Conservation (phyloP, 1,284 basidiomycete species). For the Neonothopanus nambi region DNA sequence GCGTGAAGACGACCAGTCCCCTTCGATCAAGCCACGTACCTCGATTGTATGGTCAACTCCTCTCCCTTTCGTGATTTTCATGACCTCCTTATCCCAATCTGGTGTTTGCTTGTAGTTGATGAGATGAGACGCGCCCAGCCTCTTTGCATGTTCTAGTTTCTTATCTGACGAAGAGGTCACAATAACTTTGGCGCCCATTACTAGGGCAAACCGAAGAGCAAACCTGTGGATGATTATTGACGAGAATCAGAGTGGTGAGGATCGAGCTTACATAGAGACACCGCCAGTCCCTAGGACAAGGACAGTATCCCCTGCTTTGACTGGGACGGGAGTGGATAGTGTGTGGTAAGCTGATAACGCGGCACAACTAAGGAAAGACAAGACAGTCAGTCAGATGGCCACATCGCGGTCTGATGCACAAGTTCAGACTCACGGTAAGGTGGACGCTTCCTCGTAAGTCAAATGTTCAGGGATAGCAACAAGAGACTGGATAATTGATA, state of each 20-base stretch:
- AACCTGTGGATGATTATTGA: conserved; percentile 32
- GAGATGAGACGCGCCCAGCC: conserved; percentile 49
- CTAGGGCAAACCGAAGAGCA: conserved; percentile 54
- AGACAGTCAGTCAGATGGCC: conserved; percentile 21
- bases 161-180: conserved; percentile 61
- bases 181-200: conserved; percentile 58
- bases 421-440: conserved; percentile 40
- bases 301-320: conserved; percentile 50
- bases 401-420: conserved; percentile 3
- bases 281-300: conserved; percentile 61
- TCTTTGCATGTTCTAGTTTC: conserved; percentile 49
- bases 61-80: conserved; percentile 48
- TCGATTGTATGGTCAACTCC: conserved; percentile 65
- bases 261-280: conserved; percentile 46
- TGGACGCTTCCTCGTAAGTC: conserved; percentile 51
- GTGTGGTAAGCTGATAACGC: conserved; percentile 48
- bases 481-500: conserved; percentile 19
- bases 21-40: conserved; percentile 53
- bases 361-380: conserved; percentile 36
- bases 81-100: conserved; percentile 56
- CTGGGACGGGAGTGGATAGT: conserved; percentile 34
- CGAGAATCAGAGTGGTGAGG: not conserved
- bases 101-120: conserved; percentile 61
- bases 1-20: too few relatives aligned
- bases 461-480: conserved; percentile 47